phyloP scores from a whole-genome alignment of 2,329 filamentous ascomycete genomes.

The Ramichloridium luteum region DNA sequence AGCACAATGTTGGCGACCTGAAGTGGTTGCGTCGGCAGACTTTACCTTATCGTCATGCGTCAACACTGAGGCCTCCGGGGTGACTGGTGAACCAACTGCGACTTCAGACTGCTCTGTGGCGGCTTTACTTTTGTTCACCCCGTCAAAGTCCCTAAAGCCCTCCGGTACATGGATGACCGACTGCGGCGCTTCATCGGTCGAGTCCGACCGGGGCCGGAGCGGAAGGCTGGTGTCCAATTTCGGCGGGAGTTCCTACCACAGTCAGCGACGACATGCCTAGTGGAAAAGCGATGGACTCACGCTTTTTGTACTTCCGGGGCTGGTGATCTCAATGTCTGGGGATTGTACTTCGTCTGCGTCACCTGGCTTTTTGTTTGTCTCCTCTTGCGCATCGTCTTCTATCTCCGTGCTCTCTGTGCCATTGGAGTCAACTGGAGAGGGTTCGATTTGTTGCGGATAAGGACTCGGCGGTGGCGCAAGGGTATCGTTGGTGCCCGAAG shows the following conservation, averaged over 20 bases:
- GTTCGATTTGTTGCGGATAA: slow-evolving; percentile 56
- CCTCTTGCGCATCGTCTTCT: slow-evolving; percentile 62
- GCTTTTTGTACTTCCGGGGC: slow-evolving; percentile 21
- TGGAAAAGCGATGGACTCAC: slow-evolving; percentile 20
- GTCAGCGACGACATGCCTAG: no score
- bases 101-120: slow-evolving; percentile 14
- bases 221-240: slow-evolving; percentile 36
- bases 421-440: slow-evolving; percentile 75
- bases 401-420: slow-evolving; percentile 75
- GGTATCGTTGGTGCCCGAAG: slow-evolving; percentile 35
- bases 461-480: slow-evolving; percentile 37
- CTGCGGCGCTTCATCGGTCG: slow-evolving; percentile 59
- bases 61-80: slow-evolving; percentile 22
- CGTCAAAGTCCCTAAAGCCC: slow-evolving; percentile 64
- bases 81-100: slow-evolving; percentile 26
- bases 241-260: slow-evolving; percentile 24
- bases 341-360: slow-evolving; percentile 12
- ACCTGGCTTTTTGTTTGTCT: slow-evolving; percentile 24
- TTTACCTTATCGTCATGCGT: slow-evolving; percentile 21
- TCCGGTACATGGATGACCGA: slow-evolving; percentile 87
- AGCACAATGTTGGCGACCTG: slow-evolving; percentile 9
- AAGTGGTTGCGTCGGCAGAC: neutral
- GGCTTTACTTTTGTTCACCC: no score
- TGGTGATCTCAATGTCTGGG: slow-evolving; percentile 24
- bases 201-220: slow-evolving; percentile 36